Evolutionary conservation across 441 rosid species (phyloP).

Genomic region (Gossypium lobatum): DNA sequence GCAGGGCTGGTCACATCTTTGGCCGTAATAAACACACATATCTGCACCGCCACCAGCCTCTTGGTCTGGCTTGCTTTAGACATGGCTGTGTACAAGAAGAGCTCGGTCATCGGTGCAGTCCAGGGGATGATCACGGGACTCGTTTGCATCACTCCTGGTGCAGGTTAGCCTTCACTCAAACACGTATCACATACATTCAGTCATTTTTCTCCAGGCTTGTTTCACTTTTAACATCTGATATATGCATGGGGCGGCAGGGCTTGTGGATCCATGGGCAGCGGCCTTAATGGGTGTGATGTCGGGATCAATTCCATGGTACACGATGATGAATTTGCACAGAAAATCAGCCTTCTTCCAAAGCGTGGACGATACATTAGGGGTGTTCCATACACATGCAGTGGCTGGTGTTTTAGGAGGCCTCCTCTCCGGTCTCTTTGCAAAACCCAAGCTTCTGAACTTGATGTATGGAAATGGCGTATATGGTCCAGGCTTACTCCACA

Average conservation of each 20-base stretch:
- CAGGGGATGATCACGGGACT: constrained; percentile 56
- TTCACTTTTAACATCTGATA: neutral
- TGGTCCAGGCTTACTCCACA: constrained; percentile 34
- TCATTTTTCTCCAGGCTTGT: neutral
- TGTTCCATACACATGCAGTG: constrained; percentile 43
- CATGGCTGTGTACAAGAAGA: constrained; percentile 41
- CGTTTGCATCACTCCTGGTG: constrained; percentile 62
- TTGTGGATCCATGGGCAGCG: constrained; percentile 56
- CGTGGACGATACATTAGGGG: constrained; percentile 60
- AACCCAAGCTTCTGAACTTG: neutral
- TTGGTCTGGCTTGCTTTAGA: constrained; percentile 43
- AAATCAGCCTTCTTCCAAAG: constrained; percentile 46
- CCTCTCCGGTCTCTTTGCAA: constrained; percentile 10
- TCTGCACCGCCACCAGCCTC: constrained; percentile 50
- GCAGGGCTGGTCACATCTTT: constrained; percentile 32
- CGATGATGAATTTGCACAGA: constrained; percentile 30
- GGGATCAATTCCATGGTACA: constrained; percentile 53
- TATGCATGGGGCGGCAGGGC: constrained; percentile 19
- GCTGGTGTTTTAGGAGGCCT: constrained; percentile 13
- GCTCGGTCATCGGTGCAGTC: constrained; percentile 45
- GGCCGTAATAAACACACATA: constrained; percentile 44
- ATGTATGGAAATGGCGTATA: neutral
- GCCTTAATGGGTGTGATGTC: constrained; percentile 43
- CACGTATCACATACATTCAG: no score
- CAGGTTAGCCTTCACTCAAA: constrained; percentile 26